Base-by-base conservation (phyloP, 2,329 filamentous ascomycete genomes). In the Fusarium longipes region DNA sequence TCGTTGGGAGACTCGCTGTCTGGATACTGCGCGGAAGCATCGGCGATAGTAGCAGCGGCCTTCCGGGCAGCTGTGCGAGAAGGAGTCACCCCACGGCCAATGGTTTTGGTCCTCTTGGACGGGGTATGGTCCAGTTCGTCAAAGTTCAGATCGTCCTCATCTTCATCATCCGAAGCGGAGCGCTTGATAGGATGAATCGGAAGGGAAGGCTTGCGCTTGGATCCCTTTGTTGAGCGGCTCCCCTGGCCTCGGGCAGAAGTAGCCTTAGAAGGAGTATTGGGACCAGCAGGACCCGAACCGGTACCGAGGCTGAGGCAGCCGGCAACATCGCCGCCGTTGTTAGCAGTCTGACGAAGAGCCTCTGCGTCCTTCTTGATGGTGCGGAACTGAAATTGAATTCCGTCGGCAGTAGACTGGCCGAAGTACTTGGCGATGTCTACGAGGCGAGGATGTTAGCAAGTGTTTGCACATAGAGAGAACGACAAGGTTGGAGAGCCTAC, bases 371-470 rank as follows among this genome's bases (percentile, higher is more conserved):
- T 79, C 75, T 86, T 87, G 76, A 89, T 83, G 24, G 74, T 63
- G 2, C 87, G 82, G 70, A 89, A 88, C 70, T 89, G 86, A 73
- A 86, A 89, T 67, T 84, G 82, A n/a, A 89, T 82, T 10, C 87
- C 87, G 20, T 82, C 82, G 1, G 80, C 73, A 0, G 86, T 89
- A 5, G 84, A 87, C 57, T 87, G 85, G 25, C 86, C 87, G 65
- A 87, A 89, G 75, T 85, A 84, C 62, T 83, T 85, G 61, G 84
- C 82, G 49, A 89, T 88, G 40, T 87, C 87, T 89, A 48, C 12
- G n/a, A 38, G 9, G 36, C 14, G 27, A 38, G 54, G 50, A 36
- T 38, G 45, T 66, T 22, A 67, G 65, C 27, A 29, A 36, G 15
- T 36, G 35, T 22, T 48, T 5, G 12, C 5, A 24, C 18, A 48